Percentiles rank a stretch among this genome's conserved stretches.
phyloP scores from a whole-genome alignment of 306 rosid genomes.

The Lotus japonicus region DNA sequence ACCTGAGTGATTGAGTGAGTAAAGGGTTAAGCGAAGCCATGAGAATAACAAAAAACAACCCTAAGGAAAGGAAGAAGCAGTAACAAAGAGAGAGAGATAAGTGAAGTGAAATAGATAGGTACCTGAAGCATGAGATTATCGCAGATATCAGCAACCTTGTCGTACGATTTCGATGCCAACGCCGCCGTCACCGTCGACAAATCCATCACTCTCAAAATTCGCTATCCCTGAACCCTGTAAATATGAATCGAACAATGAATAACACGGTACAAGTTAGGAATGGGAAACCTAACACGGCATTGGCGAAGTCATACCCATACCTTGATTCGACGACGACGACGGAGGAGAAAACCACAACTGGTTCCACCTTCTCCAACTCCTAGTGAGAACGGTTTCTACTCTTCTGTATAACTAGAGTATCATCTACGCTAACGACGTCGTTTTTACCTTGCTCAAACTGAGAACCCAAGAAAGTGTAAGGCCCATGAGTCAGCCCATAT shows the following conservation, averaged over 20 bases:
- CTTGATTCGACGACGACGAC: neutral
- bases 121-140: slow-evolving; percentile 71
- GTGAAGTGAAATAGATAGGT: too few species aligned
- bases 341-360: neutral
- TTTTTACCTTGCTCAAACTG: too few species aligned
- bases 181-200: slow-evolving; percentile 41
- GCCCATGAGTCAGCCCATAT: too few species aligned
- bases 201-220: slow-evolving; percentile 39
- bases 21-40: neutral
- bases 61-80: neutral
- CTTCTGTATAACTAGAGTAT: too few species aligned
- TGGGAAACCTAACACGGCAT: neutral
- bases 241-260: neutral
- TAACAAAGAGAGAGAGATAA: too few species aligned
- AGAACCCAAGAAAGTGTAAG: too few species aligned
- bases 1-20: slow-evolving; percentile 33
- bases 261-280: too few species aligned
- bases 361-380: too few species aligned
- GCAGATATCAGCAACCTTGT: slow-evolving; percentile 55
- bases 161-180: slow-evolving; percentile 55
- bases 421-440: too few species aligned
- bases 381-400: too few species aligned
- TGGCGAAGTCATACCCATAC: neutral
- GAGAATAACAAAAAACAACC: neutral
- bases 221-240: neutral